These are phyloP conservation scores for Penicillium cinerascens DNA, from an alignment of 495 filamentous ascomycete genomes.

Conservation along the genomic window DNA sequence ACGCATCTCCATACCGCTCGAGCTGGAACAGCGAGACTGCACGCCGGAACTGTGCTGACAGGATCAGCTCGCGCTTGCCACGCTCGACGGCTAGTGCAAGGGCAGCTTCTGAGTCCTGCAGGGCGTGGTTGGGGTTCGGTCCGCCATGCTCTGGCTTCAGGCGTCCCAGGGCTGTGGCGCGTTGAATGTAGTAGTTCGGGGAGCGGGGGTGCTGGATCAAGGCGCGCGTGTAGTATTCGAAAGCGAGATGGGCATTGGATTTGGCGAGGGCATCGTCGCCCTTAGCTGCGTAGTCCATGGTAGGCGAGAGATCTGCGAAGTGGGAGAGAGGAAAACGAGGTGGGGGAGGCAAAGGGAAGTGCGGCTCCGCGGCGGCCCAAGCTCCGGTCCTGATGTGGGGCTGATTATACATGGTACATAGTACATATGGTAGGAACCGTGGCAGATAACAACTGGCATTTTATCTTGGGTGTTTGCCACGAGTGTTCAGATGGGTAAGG, in stretches of 20 bases:
- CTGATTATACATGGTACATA: neutral
- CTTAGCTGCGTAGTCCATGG: slow-evolving; percentile 59
- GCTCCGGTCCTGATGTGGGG: neutral
- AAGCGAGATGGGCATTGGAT: slow-evolving; percentile 62
- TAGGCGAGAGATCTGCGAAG: neutral
- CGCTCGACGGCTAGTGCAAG: slow-evolving; percentile 66
- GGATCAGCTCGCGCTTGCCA: slow-evolving; percentile 75
- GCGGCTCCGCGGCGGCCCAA: slow-evolving; percentile 6
- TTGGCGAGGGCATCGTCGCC: slow-evolving; percentile 62
- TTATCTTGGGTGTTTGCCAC: too few species aligned
- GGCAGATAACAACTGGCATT: too few species aligned
- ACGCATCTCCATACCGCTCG: slow-evolving; percentile 71
- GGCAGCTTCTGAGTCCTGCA: slow-evolving; percentile 78
- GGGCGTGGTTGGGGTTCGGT: slow-evolving; percentile 52
- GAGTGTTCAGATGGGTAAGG: too few species aligned
- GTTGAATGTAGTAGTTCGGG: slow-evolving; percentile 81
- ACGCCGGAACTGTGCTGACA: slow-evolving; percentile 75
- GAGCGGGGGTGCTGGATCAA: slow-evolving; percentile 61
- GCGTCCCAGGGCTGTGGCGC: slow-evolving; percentile 78
- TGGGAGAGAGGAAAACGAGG: neutral
- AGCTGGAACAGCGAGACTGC: slow-evolving; percentile 69
- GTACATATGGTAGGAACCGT: too few species aligned
- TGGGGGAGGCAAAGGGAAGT: neutral
- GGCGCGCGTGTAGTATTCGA: slow-evolving; percentile 74
- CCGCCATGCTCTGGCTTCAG: slow-evolving; percentile 45